Percentiles rank a stretch among this genome's conserved stretches.
These are phyloP conservation scores for Phoma sp. DNA, from an alignment of 2,329 filamentous ascomycete species.

Conservation along the genomic window DNA sequence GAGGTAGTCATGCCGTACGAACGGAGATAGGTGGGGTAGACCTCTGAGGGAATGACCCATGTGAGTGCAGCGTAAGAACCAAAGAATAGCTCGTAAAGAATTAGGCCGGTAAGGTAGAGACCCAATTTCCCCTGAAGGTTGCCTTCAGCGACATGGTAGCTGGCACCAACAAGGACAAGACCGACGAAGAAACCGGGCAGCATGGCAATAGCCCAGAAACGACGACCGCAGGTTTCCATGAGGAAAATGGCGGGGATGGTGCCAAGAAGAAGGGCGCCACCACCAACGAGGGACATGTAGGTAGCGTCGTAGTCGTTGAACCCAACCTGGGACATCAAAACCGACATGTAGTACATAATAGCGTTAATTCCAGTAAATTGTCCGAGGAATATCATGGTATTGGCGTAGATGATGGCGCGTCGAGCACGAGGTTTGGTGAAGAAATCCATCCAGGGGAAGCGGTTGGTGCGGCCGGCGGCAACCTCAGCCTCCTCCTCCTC, in stretches of 20 bases:
- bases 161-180: slow-evolving; percentile 68
- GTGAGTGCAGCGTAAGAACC: slow-evolving; percentile 46
- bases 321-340: slow-evolving; percentile 71
- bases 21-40: slow-evolving; percentile 75
- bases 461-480: slow-evolving; percentile 59
- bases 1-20: slow-evolving; percentile 77
- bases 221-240: slow-evolving; percentile 75
- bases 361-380: slow-evolving; percentile 75
- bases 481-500: slow-evolving; percentile 62
- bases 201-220: slow-evolving; percentile 77
- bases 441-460: slow-evolving; percentile 75
- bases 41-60: slow-evolving; percentile 64
- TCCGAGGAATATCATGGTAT: slow-evolving; percentile 76
- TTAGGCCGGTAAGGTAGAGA: slow-evolving; percentile 70
- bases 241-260: slow-evolving; percentile 72
- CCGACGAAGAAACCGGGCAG: slow-evolving; percentile 75
- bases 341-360: slow-evolving; percentile 75
- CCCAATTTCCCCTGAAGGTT: slow-evolving; percentile 56
- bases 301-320: slow-evolving; percentile 68
- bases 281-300: slow-evolving; percentile 75
- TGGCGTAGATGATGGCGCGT: slow-evolving; percentile 66
- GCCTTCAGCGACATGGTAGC: slow-evolving; percentile 62
- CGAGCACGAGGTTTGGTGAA: slow-evolving; percentile 70
- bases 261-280: slow-evolving; percentile 69
- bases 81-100: slow-evolving; percentile 51